Base-by-base conservation (phyloP, 371 early-diverging fungal species). In the Mortierella sp. region DNA sequence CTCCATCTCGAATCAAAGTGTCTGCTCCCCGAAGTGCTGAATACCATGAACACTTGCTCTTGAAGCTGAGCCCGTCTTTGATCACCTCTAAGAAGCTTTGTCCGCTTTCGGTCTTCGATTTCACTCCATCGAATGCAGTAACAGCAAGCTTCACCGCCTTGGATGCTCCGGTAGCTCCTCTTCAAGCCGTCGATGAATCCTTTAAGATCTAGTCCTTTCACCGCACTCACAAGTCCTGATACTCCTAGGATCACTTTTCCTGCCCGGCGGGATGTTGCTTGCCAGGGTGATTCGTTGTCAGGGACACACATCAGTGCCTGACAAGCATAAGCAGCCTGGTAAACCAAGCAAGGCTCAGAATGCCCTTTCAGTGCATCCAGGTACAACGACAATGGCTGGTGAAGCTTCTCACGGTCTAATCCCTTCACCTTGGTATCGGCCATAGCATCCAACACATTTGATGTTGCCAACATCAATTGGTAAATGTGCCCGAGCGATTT, bases 291-390 rank as follows among this genome's bases (percentile, higher is more conserved):
- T 8, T 62, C 54, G 23, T 62, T 46, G 48, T 54, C 54, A 13
- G 48, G 62, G 5, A 62, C 47, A 31, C 28, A 62, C 41, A 31
- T 34, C n/a, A 62, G 46, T 16, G 54, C 54, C 16, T 62, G 62
- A n/a, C 38, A 54, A 2, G 62, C 62, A 54, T 62, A 62, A 2
- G 54, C 43, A 28, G 26, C 62, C 21, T 54, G 41, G 27, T 47
- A 54, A 24, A 26, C n/a, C 26, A 62, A 34, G 39, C 38, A 43
- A 14, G 61, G 61, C 24, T 61, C 61, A 13, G 52, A 16, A 9
- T 23, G 42, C 12, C 41, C 61, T 23, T 31, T 39, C 16, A 51
- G 21, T 4, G 9, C 42, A 3, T 34, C 21, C 42, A 52, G 23
- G 21, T 30, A 21, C 16, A 14, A 23, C 24, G 23, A 23, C 10